Conservation (phyloP, 805 yeast species). For the Candida andamanensis region DNA sequence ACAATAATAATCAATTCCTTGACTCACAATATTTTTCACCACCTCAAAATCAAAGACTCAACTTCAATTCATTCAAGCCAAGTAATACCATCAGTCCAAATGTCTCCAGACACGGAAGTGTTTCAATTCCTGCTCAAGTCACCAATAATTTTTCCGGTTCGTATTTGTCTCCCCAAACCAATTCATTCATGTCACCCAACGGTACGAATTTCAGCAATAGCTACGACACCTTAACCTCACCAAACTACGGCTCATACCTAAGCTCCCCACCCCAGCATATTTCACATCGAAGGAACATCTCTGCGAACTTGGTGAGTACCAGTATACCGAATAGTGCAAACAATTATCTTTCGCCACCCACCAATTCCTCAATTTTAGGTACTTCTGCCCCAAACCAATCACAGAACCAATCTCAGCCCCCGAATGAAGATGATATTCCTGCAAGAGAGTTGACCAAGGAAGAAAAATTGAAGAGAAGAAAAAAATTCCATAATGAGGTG, state of each 20-base stretch:
- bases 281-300: constrained; percentile 4
- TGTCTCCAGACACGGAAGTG: constrained; percentile 25
- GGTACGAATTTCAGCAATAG: constrained; percentile 23
- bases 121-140: constrained; percentile 20
- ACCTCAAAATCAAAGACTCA: constrained; percentile 17
- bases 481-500: constrained; percentile 92
- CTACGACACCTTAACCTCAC: constrained; percentile 32
- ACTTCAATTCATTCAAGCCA: constrained; percentile 21
- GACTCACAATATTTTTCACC: constrained; percentile 41
- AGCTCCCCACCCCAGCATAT: constrained; percentile 33
- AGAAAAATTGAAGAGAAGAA: constrained; percentile 66
- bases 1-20: constrained; percentile 15
- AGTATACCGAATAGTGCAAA: constrained; percentile 19
- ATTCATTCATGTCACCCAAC: constrained; percentile 28
- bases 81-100: constrained; percentile 26
- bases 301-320: constrained; percentile 14
- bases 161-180: constrained; percentile 31
- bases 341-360: constrained; percentile 23
- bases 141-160: constrained; percentile 18
- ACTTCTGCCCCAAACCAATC: constrained; percentile 24
- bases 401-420: constrained; percentile 1
- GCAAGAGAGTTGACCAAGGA: constrained; percentile 49
- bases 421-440: constrained; percentile 12
- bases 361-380: constrained; percentile 15
- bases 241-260: constrained; percentile 23